Evolutionary conservation across 169 alveolate species (phyloP), one percentile per base, ranked within the genome.

Genomic region (Eimeria maxima): DNA sequence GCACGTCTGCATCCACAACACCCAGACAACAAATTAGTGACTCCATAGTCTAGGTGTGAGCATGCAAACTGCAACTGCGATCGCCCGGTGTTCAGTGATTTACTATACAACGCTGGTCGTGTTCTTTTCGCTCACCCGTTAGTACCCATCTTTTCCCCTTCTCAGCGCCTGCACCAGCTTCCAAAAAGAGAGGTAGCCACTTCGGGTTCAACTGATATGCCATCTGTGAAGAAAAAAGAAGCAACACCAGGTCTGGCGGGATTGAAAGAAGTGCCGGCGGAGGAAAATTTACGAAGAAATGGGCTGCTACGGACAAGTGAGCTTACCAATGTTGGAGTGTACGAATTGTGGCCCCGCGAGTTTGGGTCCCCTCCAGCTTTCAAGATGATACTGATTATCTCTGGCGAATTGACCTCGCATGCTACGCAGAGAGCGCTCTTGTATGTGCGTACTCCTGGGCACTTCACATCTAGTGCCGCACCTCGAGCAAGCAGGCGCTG

Each of bases 381-480:
- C 90, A 98, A 96, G 33, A 97, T 81, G 91, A 98, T 86, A 50
- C 97, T 96, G 38, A 98, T 97, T 73, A 97, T 96, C 92, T 97
- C 98, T 57, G 96, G 94, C 55, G 96, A 96, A 81, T 97, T 97
- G 84, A 95, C 96, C 94, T 98, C 98, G 91, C 99, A 98, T 16
- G 99, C 99, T 33, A 98, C 94, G 94, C 97, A 98, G n/a, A 98
- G 95, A n/a, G 99, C 99, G 45, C 99, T 98, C 90, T 98, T 98
- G 96, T 97, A 98, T 53, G 96, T 96, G 93, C 97, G 93, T 33
- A 98, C 96, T 65, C 96, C 97, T 55, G 99, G 99, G 80, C 98
- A 97, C 86, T 60, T 89, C 71, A 95, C 84, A 90, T 98, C 97
- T 65, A 98, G 83, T 80, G 95, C 94, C 47, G 96, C 97, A 45